Base-by-base conservation (phyloP, 2,329 filamentous ascomycete species). In the Fusarium albosuccineum region DNA sequence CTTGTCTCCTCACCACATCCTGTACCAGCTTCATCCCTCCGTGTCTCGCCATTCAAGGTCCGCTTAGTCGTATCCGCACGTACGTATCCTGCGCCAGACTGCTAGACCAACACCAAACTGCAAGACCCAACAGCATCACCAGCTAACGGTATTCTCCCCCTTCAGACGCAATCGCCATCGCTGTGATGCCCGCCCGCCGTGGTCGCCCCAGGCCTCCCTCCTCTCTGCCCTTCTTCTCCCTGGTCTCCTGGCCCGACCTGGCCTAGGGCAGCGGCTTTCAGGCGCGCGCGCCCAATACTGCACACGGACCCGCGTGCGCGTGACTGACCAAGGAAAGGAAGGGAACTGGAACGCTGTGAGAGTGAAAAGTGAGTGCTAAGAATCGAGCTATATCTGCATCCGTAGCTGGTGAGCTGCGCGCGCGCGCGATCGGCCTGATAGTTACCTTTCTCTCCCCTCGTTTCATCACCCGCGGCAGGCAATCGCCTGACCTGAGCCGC, bases 401-500 rank as follows among this genome's bases (percentile, higher is more conserved):
- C 40, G 37, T 51, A 51, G 26, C 59, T 63, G 27, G 34, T 48
- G 30, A 48, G 49, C 52, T 44, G 36, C 27, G 17, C 42, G 39
- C 42, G 39, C 42, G 39, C 42, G 39, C 42, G 22, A 54, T 60
- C 40, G 37, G 29, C 40, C 50, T 42, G 55, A 52, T 50, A 41
- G 41, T 37, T 57, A 22, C 41, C 44, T n/a, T 22, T 29, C 34
- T 49, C 30, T 33, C 39, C 53, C 56, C 67, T 62, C 60, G 22
- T 48, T 41, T 57, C 50, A 48, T 52, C 42, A 22, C 37, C 22
- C 57, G 41, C 60, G 63, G 62, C 55, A 63, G 68, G 64, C 70
- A 72, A 72, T 70, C 55, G 60, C 37, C 53, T 54, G 62, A 60
- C 33, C 36, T 54, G 61, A 48, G 30, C 52, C 51, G 33, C 51